Percentiles rank a stretch among this genome's conserved stretches.
These are phyloP conservation scores for Teratosphaeria nubilosa DNA, from an alignment of 2,329 filamentous ascomycete species.

Conservation along the genomic window DNA sequence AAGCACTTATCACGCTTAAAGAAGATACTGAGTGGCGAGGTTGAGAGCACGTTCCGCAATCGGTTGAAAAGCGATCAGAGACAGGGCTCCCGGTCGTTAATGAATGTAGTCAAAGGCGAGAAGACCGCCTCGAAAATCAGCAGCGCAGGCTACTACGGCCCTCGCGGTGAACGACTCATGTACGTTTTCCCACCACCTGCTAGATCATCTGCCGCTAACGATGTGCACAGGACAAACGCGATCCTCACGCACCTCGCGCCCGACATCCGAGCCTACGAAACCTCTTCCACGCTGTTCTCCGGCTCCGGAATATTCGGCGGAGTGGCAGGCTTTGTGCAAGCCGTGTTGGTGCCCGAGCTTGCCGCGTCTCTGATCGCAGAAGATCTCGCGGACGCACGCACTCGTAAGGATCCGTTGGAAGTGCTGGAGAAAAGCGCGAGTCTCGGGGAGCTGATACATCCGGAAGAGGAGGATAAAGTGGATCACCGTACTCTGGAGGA, in stretches of 20 bases:
- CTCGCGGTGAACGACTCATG: conserved; percentile 25
- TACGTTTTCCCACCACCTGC: conserved; percentile 8
- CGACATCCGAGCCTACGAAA: conserved; percentile 19
- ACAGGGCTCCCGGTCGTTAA: background rate
- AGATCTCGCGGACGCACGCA: conserved; percentile 20
- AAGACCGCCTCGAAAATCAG: conserved; percentile 2
- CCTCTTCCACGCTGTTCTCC: conserved; percentile 21
- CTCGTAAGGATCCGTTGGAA: background rate
- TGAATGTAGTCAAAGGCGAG: conserved; percentile 1
- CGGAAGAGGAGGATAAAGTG: background rate
- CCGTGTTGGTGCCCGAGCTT: conserved; percentile 29
- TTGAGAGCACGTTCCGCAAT: conserved; percentile 16
- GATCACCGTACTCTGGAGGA: background rate
- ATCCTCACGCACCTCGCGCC: conserved; percentile 20
- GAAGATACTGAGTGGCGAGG: conserved; percentile 16
- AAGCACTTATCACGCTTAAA: conserved; percentile 5
- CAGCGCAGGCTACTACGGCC: conserved; percentile 27
- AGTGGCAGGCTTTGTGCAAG: conserved; percentile 26
- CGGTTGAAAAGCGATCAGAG: conserved; percentile 11
- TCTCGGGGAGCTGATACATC: conserved; percentile 2
- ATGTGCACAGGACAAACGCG: conserved; percentile 18
- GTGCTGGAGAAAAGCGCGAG: conserved; percentile 5
- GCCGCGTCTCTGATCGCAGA: conserved; percentile 25
- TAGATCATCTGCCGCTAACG: conserved; percentile 2
- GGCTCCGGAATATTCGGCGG: conserved; percentile 24